Evolutionary conservation across 1,139 yeast species (phyloP), one percentile per base, ranked within the genome.

Genomic region (Casaregolazyma lundiana): DNA sequence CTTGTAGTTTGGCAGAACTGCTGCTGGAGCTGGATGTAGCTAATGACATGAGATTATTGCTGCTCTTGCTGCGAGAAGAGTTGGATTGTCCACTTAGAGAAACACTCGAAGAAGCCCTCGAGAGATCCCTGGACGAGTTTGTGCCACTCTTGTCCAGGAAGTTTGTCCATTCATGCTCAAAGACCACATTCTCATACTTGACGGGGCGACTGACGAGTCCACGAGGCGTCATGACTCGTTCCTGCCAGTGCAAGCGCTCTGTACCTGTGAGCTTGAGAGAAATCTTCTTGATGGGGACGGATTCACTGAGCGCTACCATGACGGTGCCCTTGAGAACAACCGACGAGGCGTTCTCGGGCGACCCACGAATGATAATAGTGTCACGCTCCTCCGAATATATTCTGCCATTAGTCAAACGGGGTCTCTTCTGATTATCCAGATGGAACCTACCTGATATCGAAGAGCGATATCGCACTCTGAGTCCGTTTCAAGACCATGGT

Each of bases 341-440:
- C 1, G 96, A 83, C 0, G 88, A 76, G 0, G 97, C 96, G 47
- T 83, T 92, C 40, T 76, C 75, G 2, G 84, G 78, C 2, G 79
- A 59, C 1, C 98, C 98, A 57, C 90, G 83, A 34, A 92, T 65
- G 3, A 92, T 78, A 16, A 92, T 68, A 6, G 89, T 94, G 60
- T 89, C 95, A 53, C 82, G 84, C 41, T 86, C 94, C 20, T 55
- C 39, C 9, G 58, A 53, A 19, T 54, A 50, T 37, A 57, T 48
- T 42, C 58, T 53, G 40, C 6, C 2, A n/a, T n/a, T n/a, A n/a
- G n/a, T n/a, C n/a, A n/a, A n/a, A n/a, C n/a, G n/a, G n/a, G n/a
- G n/a, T n/a, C n/a, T n/a, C n/a, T n/a, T n/a, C n/a, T n/a, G n/a
- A n/a, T n/a, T n/a, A n/a, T n/a, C 35, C 35, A 7, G 35, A 16